Conservation (phyloP, 306 rosid species). For the Gleditsia sinensis region DNA sequence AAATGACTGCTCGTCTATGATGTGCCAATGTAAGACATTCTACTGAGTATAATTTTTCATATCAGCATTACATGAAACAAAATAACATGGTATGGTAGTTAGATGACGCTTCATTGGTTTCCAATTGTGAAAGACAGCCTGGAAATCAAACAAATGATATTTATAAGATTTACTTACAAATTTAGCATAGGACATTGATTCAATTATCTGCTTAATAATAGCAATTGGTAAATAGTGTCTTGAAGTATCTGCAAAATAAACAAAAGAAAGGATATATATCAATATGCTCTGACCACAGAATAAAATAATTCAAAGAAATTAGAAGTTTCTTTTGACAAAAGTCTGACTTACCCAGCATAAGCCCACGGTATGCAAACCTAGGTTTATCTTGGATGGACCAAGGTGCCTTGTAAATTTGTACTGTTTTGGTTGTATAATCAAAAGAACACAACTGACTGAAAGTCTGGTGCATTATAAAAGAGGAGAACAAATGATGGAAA, state of each 20-base stretch:
- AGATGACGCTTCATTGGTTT: constrained; percentile 15
- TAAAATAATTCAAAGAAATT: constrained; percentile 19
- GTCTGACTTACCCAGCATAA: constrained; percentile 71
- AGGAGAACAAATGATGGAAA: constrained; percentile 19
- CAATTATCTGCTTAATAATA: constrained; percentile 83
- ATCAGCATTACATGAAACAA: constrained; percentile 50
- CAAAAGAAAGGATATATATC: constrained; percentile 26
- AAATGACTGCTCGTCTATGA: constrained; percentile 86
- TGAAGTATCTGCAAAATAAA: constrained; percentile 80
- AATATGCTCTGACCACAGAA: constrained; percentile 28
- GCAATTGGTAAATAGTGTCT: constrained; percentile 85
- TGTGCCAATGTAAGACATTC: constrained; percentile 99
- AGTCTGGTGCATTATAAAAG: constrained; percentile 63
- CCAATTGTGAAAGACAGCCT: constrained; percentile 10
- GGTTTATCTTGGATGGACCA: constrained; percentile 89
- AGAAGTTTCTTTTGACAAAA: constrained; percentile 1
- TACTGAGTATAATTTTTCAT: constrained; percentile 46
- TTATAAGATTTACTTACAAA: constrained; percentile 57
- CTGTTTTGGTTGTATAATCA: constrained; percentile 75
- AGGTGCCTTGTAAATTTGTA: constrained; percentile 77
- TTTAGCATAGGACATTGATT: constrained; percentile 95
- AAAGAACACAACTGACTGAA: constrained; percentile 91
- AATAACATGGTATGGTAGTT: constrained; percentile 12
- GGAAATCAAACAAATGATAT: constrained; percentile 19
- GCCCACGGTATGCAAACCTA: constrained; percentile 89